Percentiles rank a stretch among this genome's conserved stretches.
phyloP scores from a whole-genome alignment of 495 filamentous ascomycete species.

The Penicillium salamii region DNA sequence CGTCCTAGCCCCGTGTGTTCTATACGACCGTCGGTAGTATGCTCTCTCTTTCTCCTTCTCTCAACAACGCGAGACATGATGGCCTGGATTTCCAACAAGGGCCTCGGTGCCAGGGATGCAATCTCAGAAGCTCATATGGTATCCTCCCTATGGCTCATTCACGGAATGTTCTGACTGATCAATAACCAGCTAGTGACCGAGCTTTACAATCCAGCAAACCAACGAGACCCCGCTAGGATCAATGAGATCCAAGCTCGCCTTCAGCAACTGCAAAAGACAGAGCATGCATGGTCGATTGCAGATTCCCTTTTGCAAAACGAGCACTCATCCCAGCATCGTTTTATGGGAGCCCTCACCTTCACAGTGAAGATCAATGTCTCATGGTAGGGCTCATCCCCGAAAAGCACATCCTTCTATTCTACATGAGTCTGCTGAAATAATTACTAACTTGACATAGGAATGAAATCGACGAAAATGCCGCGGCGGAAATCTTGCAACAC shows the following conservation, averaged over 20 bases:
- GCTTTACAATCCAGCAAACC: slow-evolving; percentile 68
- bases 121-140: slow-evolving; percentile 19
- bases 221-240: slow-evolving; percentile 50
- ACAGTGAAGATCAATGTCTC: slow-evolving; percentile 79
- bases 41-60: background rate
- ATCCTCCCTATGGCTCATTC: background rate
- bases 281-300: slow-evolving; percentile 82
- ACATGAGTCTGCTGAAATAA: background rate
- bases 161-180: no score
- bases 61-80: slow-evolving; percentile 4
- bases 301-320: slow-evolving; percentile 63
- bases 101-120: slow-evolving; percentile 9
- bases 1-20: slow-evolving; percentile 1
- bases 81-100: slow-evolving; percentile 9
- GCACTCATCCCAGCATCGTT: slow-evolving; percentile 67
- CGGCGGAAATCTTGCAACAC: slow-evolving; percentile 61
- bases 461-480: slow-evolving; percentile 59
- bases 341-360: slow-evolving; percentile 92
- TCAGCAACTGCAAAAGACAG: slow-evolving; percentile 69
- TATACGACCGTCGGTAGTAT: slow-evolving; percentile 4
- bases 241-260: slow-evolving; percentile 72
- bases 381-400: slow-evolving; percentile 9
- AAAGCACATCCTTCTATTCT: background rate
- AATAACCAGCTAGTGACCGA: slow-evolving; percentile 38
- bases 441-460: slow-evolving; percentile 42